phyloP scores from a whole-genome alignment of 2,329 filamentous ascomycete genomes.

The Epichloe bromicola region DNA sequence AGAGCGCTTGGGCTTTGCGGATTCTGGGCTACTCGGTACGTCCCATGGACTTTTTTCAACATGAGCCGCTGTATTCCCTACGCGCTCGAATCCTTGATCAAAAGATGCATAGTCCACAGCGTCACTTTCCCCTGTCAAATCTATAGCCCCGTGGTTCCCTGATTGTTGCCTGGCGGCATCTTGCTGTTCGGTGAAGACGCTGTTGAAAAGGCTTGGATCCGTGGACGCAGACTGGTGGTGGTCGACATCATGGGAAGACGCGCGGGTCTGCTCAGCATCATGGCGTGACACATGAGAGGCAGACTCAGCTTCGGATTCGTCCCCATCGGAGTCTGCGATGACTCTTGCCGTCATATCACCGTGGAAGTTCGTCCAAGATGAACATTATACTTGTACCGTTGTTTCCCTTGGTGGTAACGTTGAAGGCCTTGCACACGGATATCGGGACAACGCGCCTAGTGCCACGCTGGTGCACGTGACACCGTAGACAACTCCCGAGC shows the following conservation, averaged over 20 bases:
- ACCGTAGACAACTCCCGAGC: neutral
- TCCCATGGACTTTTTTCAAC: constrained; percentile 26
- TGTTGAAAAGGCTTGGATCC: constrained; percentile 33
- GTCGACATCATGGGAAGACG: constrained; percentile 9
- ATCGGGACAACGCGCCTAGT: neutral
- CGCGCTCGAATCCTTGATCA: constrained; percentile 6
- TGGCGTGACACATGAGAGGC: neutral
- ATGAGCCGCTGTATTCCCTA: neutral
- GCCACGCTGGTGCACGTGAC: constrained; percentile 5
- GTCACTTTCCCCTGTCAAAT: neutral
- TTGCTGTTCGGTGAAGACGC: constrained; percentile 33
- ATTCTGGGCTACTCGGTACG: constrained; percentile 30
- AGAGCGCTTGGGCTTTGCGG: neutral
- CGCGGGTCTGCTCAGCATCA: neutral
- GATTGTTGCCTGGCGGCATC: constrained; percentile 15
- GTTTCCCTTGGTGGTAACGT: neutral
- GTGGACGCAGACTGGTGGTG: constrained; percentile 28
- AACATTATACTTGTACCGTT: neutral
- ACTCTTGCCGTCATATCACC: constrained; percentile 12
- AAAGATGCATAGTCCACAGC: constrained; percentile 2
- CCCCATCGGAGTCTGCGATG: constrained; percentile 29
- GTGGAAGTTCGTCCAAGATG: neutral
- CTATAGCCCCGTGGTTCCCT: neutral
- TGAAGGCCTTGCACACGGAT: neutral
- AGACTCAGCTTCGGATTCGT: constrained; percentile 7